Conservation (phyloP, 495 filamentous ascomycete species). For the Niebla homalea region DNA sequence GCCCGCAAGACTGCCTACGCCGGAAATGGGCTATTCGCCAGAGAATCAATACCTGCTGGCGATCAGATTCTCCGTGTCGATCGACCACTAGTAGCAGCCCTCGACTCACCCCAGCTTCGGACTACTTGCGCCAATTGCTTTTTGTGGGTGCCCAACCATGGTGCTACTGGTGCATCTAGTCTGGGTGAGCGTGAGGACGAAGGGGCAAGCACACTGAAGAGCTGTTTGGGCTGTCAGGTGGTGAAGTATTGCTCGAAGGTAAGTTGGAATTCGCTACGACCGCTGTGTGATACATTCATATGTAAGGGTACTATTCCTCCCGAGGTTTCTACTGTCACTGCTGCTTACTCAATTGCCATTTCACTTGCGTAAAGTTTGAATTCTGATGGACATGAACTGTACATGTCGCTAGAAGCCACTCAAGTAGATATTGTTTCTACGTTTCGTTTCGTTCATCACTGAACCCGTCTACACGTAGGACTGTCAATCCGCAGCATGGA, state of each 20-base stretch:
- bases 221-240: slow-evolving; percentile 47
- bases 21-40: slow-evolving; percentile 29
- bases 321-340: no score
- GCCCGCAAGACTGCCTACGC: neutral
- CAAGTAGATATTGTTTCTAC: neutral
- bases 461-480: slow-evolving; percentile 24
- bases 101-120: slow-evolving; percentile 29
- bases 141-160: slow-evolving; percentile 17
- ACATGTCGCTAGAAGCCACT: neutral
- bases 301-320: neutral
- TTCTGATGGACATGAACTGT: neutral
- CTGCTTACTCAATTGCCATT: no score
- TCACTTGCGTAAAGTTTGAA: no score
- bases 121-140: slow-evolving; percentile 35
- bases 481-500: slow-evolving; percentile 52
- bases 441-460: neutral
- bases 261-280: slow-evolving; percentile 5
- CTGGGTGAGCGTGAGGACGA: neutral
- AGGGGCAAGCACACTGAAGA: slow-evolving; percentile 23
- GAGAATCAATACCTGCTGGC: slow-evolving; percentile 22
- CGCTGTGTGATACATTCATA: neutral
- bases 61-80: slow-evolving; percentile 28
- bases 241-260: slow-evolving; percentile 57
- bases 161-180: slow-evolving; percentile 10
- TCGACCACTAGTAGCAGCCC: slow-evolving; percentile 29